Base-by-base conservation (phyloP, 371 early-diverging fungal species). In the Cokeromyces recurvatus region DNA sequence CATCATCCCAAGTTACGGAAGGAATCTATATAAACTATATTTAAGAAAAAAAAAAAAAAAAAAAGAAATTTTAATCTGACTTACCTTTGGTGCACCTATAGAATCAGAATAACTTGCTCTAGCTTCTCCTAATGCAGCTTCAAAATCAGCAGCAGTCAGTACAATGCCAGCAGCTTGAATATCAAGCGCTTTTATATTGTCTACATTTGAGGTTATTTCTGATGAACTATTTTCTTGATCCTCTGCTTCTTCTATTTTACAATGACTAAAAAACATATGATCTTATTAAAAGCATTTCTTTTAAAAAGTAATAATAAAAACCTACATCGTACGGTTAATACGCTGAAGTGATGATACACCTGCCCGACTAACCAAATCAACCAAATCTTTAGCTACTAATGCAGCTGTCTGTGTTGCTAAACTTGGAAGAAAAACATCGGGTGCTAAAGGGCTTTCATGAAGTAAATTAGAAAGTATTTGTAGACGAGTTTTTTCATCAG, bases 1-100 rank as follows among this genome's bases (percentile, higher is more conserved):
- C 94, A 70, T 99, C 99, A 48, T 94, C 95, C 96, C 98, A 99
- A 8, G 88, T 90, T 16, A 99, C 94, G 39, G 84, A 87, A 4
- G 97, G 96, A 46, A 96, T 96, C 83, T 84, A 40, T 0, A 11
- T 4, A n/a, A n/a, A n/a, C n/a, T n/a, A n/a, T n/a, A n/a, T n/a
- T n/a, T n/a, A n/a, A n/a, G n/a, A n/a, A n/a, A n/a, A n/a, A n/a
- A n/a, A n/a, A n/a, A n/a, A n/a, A n/a, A n/a, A n/a, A n/a, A n/a
- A n/a, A n/a, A n/a, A n/a, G n/a, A n/a, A n/a, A n/a, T n/a, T n/a
- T n/a, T n/a, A n/a, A 24, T 5, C 29, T 29, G 11, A 29, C 14
- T 44, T 57, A 78, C 81, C 76, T 94, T 94, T 32, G 98, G 97
- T 8, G 96, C 97, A 11, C 97, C 97, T 42, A 96, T 90, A 11